Evolutionary conservation across 2,329 filamentous ascomycete genomes (phyloP).

Genomic region (Hypomyces perniciosus): DNA sequence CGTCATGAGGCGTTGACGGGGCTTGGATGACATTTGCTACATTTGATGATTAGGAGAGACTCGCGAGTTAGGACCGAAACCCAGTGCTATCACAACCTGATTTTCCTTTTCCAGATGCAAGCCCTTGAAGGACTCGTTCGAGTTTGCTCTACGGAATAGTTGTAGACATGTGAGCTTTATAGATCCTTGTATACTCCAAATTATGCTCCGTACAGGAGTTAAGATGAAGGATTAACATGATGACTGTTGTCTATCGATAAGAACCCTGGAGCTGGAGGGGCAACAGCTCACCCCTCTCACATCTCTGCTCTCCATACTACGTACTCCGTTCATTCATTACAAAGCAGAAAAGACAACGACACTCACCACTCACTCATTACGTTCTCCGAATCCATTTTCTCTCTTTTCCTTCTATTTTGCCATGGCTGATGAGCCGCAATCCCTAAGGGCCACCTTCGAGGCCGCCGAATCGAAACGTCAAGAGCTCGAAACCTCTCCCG

Average conservation of each 20-base stretch:
- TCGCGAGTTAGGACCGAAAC: not conserved
- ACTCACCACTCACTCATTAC: not conserved
- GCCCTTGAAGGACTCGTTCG: not conserved
- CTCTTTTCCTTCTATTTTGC: not conserved
- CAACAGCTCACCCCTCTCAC: too few species aligned
- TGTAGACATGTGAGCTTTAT: too few species aligned
- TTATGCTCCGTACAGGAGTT: too few species aligned
- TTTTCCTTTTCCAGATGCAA: not conserved
- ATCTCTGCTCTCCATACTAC: too few species aligned
- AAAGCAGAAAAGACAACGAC: too few species aligned
- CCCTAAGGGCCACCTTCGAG: conserved; percentile 44
- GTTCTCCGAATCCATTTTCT: not conserved
- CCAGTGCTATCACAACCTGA: not conserved
- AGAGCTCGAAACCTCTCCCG: conserved; percentile 56
- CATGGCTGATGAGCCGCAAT: conserved; percentile 37
- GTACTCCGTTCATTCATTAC: too few species aligned
- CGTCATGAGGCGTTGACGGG: conserved; percentile 4
- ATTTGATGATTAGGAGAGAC: not conserved
- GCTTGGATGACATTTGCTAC: conserved; percentile 1
- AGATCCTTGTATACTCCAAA: too few species aligned
- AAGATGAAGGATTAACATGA: too few species aligned
- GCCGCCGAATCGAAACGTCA: conserved; percentile 46
- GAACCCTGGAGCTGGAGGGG: too few species aligned
- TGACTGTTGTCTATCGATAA: too few species aligned
- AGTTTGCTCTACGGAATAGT: too few species aligned